phyloP scores from a whole-genome alignment of 2,329 filamentous ascomycete genomes.

The Fusarium sp. region DNA sequence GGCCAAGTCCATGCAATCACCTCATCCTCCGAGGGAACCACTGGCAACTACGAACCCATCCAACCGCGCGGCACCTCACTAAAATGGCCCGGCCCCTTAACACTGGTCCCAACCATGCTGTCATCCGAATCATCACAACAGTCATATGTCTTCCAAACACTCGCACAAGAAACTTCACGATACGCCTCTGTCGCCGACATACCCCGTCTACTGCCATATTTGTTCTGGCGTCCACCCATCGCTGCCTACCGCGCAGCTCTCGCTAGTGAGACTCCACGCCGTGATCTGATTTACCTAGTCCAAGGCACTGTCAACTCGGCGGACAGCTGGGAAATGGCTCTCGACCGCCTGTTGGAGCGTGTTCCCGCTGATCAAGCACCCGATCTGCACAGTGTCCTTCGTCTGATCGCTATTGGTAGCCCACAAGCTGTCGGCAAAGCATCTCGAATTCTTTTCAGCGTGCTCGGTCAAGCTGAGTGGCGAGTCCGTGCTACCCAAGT shows the following conservation, averaged over 20 bases:
- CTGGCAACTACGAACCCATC: conserved; percentile 20
- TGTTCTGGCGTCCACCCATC: conserved; percentile 54
- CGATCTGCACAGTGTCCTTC: conserved; percentile 47
- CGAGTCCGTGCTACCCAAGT: conserved; percentile 43
- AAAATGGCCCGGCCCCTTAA: conserved; percentile 43
- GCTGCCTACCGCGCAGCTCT: conserved; percentile 47
- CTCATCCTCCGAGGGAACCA: conserved; percentile 2
- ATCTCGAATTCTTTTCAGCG: conserved; percentile 48
- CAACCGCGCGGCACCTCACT: conserved; percentile 37
- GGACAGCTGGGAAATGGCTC: conserved; percentile 21
- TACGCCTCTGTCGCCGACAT: conserved; percentile 42
- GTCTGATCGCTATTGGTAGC: conserved; percentile 50
- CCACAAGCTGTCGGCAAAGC: conserved; percentile 47
- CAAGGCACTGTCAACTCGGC: conserved; percentile 36
- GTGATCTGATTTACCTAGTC: conserved; percentile 43
- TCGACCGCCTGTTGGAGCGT: conserved; percentile 33
- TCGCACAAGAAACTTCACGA: conserved; percentile 38
- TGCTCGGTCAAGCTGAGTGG: conserved; percentile 55
- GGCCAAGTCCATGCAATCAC: conserved; percentile 44
- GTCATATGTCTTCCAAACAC: conserved; percentile 41
- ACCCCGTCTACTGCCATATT: conserved; percentile 51
- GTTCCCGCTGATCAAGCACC: conserved; percentile 31
- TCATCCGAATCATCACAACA: conserved; percentile 20
- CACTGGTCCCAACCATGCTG: conserved; percentile 45
- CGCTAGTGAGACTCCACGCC: conserved; percentile 16